These are phyloP conservation scores for Silene vulgaris DNA, from an alignment of 179 eudicot genomes.

Conservation along the genomic window DNA sequence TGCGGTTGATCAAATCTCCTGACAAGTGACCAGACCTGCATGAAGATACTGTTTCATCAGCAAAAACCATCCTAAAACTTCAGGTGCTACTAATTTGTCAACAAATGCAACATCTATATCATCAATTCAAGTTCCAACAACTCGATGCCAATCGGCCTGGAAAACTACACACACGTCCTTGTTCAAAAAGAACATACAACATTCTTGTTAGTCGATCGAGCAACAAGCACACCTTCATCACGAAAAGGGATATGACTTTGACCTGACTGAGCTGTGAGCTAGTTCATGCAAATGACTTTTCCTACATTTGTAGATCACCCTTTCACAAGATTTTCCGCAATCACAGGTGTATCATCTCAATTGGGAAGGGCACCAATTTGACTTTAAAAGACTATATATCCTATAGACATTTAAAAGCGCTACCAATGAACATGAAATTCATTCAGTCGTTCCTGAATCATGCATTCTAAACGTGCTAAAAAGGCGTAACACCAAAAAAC, in stretches of 20 bases:
- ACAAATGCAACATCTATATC: neutral
- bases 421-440: neutral
- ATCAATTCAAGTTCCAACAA: neutral
- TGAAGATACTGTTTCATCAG: constrained; percentile 9
- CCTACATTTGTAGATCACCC: neutral
- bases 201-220: neutral
- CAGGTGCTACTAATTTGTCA: neutral
- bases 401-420: neutral
- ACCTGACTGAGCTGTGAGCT: neutral
- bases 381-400: too few relatives aligned
- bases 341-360: neutral
- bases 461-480: neutral
- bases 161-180: too few relatives aligned
- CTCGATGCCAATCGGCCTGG: neutral
- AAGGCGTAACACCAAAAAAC: neutral
- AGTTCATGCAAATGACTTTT: neutral
- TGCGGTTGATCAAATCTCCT: constrained; percentile 50
- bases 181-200: neutral
- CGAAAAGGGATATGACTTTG: neutral
- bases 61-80: neutral
- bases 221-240: neutral
- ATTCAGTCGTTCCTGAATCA: neutral
- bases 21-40: constrained; percentile 41
- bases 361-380: neutral
- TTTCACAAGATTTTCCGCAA: neutral